Percentiles rank a stretch among this genome's conserved stretches.
These are phyloP conservation scores for Rhododendron mucronatum DNA, from an alignment of 148 eudicot genomes.

Conservation along the genomic window DNA sequence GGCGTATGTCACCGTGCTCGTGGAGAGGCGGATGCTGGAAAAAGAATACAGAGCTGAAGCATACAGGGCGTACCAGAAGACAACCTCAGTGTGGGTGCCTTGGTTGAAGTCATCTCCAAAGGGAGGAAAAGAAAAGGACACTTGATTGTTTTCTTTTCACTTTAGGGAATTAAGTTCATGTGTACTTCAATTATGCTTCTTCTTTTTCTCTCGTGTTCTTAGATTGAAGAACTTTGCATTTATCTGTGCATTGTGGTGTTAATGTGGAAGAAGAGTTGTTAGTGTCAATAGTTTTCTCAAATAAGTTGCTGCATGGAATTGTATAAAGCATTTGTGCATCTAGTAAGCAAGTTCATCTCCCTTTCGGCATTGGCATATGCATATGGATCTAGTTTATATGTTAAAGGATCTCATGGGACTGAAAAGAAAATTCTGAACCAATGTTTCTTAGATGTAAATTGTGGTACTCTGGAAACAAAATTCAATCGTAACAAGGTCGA, in stretches of 20 bases:
- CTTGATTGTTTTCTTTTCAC: not conserved
- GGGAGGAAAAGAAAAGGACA: conserved; percentile 50
- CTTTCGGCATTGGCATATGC: not conserved
- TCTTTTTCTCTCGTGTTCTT: not conserved
- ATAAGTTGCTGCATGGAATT: not conserved
- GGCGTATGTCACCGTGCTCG: conserved; percentile 75
- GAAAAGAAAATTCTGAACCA: not conserved
- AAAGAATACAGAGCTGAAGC: conserved; percentile 62
- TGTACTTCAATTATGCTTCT: not conserved
- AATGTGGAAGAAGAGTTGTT: not conserved
- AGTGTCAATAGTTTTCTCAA: not conserved
- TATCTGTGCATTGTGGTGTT: not conserved
- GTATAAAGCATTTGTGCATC: conserved; percentile 4
- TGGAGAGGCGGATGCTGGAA: conserved; percentile 71
- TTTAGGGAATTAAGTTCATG: not conserved
- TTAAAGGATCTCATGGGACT: not conserved
- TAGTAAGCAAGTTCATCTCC: not conserved
- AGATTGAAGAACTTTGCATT: not conserved
- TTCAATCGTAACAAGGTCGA: not conserved
- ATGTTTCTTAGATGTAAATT: conserved; percentile 28
- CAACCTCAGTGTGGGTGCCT: conserved; percentile 85
- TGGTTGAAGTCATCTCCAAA: conserved; percentile 61
- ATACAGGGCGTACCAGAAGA: conserved; percentile 65
- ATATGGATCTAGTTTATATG: not conserved
- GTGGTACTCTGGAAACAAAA: not conserved